Base-by-base conservation (phyloP, 176 grass and related monocot genomes). In the Eremochloa ophiuroides region DNA sequence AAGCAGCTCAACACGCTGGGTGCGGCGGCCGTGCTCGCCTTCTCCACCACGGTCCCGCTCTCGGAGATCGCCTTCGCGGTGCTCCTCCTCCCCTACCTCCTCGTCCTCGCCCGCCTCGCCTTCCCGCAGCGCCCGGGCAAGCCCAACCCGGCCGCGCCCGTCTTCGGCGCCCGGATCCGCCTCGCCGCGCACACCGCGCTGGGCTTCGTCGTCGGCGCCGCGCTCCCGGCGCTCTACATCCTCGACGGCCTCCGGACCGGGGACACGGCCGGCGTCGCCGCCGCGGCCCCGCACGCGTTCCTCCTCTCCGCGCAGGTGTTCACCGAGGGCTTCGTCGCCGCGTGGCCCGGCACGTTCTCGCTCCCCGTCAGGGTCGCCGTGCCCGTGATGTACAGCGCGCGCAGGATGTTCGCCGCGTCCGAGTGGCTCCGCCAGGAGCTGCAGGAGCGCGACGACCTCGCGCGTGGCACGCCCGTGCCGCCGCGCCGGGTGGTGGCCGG, bases 241-340 rank as follows among this genome's bases (percentile, higher is more conserved):
- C 73, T 91, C 59, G 81, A 87, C 65, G 86, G 94, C 28, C 81
- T 92, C 83, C 83, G 89, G 4, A 10, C 85, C 10, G 77, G 81
- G 4, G 92, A 94, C 67, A 89, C 69, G 14, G 51, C 75, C 4
- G 86, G 83, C 0, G 74, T 94, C 30, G 64, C 60, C 43, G 85
- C 76, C 25, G 85, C 94, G 1, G 73, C 87, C 0, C 94, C 94
- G 62, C 92, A 97, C 84, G 80, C 89, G 22, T 97, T 97, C 83
- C 94, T 97, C 60, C 88, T 97, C 58, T 39, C 85, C 44, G 73
- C 87, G 39, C 94, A 97, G 89, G 86, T 91, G 20, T 94, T 97
- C 77, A 83, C 91, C 13, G 92, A 97, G 92, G 89, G 92, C 64
- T 6, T 97, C 48, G 53, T 67, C 1, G 82, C 84, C 5, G 87